Evolutionary conservation across 371 early-diverging fungal species (phyloP), one percentile per base, ranked within the genome.

Genomic region (Batrachochytrium dendrobatidis): DNA sequence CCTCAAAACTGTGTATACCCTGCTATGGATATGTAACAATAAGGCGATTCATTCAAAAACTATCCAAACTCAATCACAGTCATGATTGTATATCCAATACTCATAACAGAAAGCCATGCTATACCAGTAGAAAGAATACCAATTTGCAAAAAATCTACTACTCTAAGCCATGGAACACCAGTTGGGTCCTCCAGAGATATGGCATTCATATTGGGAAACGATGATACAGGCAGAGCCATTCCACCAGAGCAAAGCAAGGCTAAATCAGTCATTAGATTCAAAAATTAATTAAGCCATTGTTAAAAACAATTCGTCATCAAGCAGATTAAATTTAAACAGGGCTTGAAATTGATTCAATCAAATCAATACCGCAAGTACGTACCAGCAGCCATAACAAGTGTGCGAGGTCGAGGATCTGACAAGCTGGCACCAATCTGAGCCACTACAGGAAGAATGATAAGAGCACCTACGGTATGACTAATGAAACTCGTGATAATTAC

Each of bases 131-230:
- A 48, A 7, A 48, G 89, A 7, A 93, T 59, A 34, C 97, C 97
- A 17, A 83, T 84, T 60, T 81, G 81, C 51, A 95, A 58, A 61
- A 97, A 95, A 69, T 97, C 96, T 43, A 66, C 67, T 1, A 92
- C 87, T 28, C 63, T 70, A 48, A 97, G 69, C 65, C 92, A 97
- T 28, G 89, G 91, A 49, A 76, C 80, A n/a, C 96, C 96, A 35
- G 87, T 82, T 3, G 81, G 83, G 70, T 94, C 91, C 73, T 97
- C 96, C 67, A 91, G 75, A 78, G 90, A 87, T 51, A 94, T 85
- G 15, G 95, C 94, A 57, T 89, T 90, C 92, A 97, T 95, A 66
- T 97, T 97, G 0, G 98, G 98, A 73, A 92, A 95, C 0, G 69
- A 72, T 17, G 74, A 91, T 3, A 97, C 91, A 0, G 94, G 96